Percentiles rank a stretch among this genome's conserved stretches.
Evolutionary conservation across 495 filamentous ascomycete species (phyloP).

Genomic region (Annulohypoxylon bovei): DNA sequence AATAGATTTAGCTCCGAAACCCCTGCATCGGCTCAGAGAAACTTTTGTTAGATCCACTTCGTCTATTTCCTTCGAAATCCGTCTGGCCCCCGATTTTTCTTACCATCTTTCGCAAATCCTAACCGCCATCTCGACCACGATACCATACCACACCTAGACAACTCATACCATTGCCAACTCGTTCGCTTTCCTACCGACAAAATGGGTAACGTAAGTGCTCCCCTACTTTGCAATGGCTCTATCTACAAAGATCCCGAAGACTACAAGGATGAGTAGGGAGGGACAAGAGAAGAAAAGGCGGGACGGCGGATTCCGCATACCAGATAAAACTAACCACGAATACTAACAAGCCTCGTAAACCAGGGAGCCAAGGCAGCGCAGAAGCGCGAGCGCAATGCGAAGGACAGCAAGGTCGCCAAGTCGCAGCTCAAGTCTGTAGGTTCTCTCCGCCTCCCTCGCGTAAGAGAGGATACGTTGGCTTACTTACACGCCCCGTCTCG

Average conservation of each 20-base stretch:
- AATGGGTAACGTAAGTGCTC: constrained; percentile 64
- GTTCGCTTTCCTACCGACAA: constrained; percentile 27
- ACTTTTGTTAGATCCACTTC: constrained; percentile 1
- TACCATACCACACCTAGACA: neutral
- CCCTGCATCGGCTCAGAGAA: constrained; percentile 32
- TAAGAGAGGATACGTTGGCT: constrained; percentile 9
- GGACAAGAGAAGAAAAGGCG: constrained; percentile 8
- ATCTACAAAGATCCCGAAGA: neutral
- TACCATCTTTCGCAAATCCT: constrained; percentile 27
- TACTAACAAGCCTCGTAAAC: constrained; percentile 23
- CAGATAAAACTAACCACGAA: neutral
- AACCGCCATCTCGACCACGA: constrained; percentile 27
- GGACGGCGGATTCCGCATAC: constrained; percentile 1
- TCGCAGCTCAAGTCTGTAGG: constrained; percentile 66
- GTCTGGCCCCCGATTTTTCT: constrained; percentile 31
- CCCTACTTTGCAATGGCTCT: neutral
- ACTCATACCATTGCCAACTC: constrained; percentile 1
- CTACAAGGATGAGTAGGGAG: constrained; percentile 8
- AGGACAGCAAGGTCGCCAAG: constrained; percentile 58
- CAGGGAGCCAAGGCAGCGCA: constrained; percentile 67
- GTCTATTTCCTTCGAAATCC: constrained; percentile 36
- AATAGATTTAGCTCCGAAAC: constrained; percentile 27
- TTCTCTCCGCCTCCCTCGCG: constrained; percentile 4
- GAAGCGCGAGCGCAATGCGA: constrained; percentile 66
- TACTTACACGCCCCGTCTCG: constrained; percentile 13